These are phyloP conservation scores for Ajuga chamaepitys DNA, from an alignment of 257 asterid species.

Conservation along the genomic window DNA sequence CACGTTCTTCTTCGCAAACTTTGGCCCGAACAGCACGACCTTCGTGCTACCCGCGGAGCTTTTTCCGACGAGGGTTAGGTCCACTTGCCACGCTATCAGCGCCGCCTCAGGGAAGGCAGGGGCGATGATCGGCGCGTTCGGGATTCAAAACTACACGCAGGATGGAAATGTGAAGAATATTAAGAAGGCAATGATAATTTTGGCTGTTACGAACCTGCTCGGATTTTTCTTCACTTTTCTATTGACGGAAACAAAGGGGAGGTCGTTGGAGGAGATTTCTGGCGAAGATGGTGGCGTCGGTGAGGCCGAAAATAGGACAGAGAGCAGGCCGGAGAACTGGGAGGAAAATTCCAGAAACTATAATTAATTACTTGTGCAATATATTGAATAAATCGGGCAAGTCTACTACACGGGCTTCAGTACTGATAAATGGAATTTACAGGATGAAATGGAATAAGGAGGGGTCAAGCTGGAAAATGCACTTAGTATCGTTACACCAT, in stretches of 20 bases:
- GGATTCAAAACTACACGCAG: constrained; percentile 30
- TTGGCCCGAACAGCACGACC: constrained; percentile 40
- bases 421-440: background rate
- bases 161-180: constrained; percentile 9
- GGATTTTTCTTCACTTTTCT: constrained; percentile 32
- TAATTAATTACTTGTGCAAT: too few relatives aligned
- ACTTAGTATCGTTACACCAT: too few relatives aligned
- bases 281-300: constrained; percentile 25
- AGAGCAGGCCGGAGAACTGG: constrained; percentile 15
- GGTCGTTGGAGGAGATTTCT: constrained; percentile 35
- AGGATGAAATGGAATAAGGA: background rate
- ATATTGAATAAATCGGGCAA: too few relatives aligned
- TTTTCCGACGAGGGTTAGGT: constrained; percentile 31
- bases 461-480: too few relatives aligned
- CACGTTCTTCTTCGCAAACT: constrained; percentile 40
- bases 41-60: constrained; percentile 42
- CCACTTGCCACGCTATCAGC: constrained; percentile 38
- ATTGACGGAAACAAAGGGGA: constrained; percentile 33
- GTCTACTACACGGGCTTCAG: constrained; percentile 12
- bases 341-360: constrained; percentile 17
- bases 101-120: constrained; percentile 44
- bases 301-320: background rate
- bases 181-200: constrained; percentile 23
- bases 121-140: constrained; percentile 36
- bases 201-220: constrained; percentile 23